A percentile compares a stretch with the other conserved stretches of the same genome.
Conservation (phyloP, 176 grass and related monocot genomes). For the Bolboschoenus planiculmis region DNA sequence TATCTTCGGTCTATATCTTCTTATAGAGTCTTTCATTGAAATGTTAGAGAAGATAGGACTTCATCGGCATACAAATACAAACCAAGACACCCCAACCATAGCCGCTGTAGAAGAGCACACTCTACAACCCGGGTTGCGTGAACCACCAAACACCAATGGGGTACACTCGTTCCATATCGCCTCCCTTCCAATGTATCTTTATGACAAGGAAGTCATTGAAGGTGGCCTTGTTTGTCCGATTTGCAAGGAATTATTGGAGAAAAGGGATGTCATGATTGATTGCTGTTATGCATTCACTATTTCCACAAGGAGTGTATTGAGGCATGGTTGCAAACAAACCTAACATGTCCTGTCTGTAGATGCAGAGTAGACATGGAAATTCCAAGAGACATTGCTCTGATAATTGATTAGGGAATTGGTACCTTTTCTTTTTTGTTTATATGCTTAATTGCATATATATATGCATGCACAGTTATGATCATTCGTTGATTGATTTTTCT, state of each 20-base stretch:
- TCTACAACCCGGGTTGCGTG: background rate
- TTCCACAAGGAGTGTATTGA: slow-evolving; percentile 4
- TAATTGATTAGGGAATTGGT: background rate
- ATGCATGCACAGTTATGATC: background rate
- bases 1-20: background rate
- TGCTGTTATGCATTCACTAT: slow-evolving; percentile 1
- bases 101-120: background rate
- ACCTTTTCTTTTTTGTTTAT: background rate
- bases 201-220: background rate
- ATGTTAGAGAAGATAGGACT: background rate
- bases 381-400: background rate
- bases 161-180: background rate
- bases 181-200: background rate
- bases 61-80: background rate
- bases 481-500: background rate
- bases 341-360: slow-evolving; percentile 18
- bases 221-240: background rate
- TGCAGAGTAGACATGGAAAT: slow-evolving; percentile 17
- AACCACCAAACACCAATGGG: background rate
- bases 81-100: background rate
- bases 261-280: background rate
- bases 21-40: background rate
- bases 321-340: slow-evolving; percentile 2
- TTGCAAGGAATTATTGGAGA: background rate
- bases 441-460: background rate